Evolutionary conservation across 106 monocot genomes (phyloP).

Genomic region (Allium sativum): DNA sequence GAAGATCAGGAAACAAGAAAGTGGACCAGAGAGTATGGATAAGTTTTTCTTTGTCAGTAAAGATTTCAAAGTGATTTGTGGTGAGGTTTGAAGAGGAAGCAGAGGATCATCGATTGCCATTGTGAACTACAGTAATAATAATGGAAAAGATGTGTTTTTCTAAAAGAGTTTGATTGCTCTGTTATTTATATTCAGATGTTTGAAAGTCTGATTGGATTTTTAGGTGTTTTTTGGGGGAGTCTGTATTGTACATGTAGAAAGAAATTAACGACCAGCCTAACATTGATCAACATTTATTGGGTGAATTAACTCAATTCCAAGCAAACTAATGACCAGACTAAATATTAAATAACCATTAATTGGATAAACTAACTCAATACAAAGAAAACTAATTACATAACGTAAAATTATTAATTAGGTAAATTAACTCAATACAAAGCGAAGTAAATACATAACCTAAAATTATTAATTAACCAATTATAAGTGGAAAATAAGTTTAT

Average conservation of each 20-base stretch:
- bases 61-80: conserved; percentile 7
- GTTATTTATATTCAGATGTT: neutral
- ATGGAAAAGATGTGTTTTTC: neutral
- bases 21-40: conserved; percentile 44
- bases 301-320: no score
- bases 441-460: no score
- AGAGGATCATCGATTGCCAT: conserved; percentile 21
- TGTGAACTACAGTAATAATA: neutral
- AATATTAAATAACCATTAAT: no score
- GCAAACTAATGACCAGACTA: no score
- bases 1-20: conserved; percentile 35
- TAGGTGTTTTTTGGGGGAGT: neutral
- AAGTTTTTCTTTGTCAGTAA: conserved; percentile 33
- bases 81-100: conserved; percentile 28
- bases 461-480: no score
- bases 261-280: no score
- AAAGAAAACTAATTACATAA: no score
- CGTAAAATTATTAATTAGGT: no score
- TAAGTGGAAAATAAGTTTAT: no score
- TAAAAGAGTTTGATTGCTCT: neutral
- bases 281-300: no score
- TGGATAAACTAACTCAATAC: no score
- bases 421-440: no score
- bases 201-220: neutral
- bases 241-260: neutral